These are phyloP conservation scores for Xylaria sp. DNA, from an alignment of 2,329 filamentous ascomycete genomes.

Conservation along the genomic window DNA sequence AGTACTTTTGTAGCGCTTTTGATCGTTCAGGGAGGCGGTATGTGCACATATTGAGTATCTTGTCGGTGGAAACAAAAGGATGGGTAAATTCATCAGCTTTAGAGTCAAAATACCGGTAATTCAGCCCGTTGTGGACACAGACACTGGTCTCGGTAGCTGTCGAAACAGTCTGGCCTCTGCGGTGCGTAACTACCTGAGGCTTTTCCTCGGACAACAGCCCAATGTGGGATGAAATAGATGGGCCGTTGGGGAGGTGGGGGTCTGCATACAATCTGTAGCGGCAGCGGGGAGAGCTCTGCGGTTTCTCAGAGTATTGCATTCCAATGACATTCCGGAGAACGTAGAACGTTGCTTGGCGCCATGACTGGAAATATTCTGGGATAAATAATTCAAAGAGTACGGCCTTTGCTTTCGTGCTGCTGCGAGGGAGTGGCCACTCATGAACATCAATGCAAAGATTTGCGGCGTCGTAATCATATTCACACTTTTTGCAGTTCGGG, in stretches of 20 bases:
- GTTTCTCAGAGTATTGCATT: too few species aligned
- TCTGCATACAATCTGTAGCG: too few species aligned
- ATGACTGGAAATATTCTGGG: constrained; percentile 9
- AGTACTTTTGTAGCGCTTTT: constrained; percentile 20
- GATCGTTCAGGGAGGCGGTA: constrained; percentile 21
- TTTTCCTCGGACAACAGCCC: constrained; percentile 34
- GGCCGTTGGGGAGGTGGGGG: background rate
- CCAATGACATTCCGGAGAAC: constrained; percentile 10
- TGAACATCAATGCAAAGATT: constrained; percentile 1
- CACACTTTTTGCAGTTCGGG: constrained; percentile 4
- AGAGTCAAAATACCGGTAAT: constrained; percentile 41
- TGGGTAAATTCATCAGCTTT: too few species aligned
- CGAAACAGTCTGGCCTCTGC: constrained; percentile 36
- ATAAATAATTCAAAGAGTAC: constrained; percentile 18
- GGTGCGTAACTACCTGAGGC: constrained; percentile 37
- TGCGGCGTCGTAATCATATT: background rate
- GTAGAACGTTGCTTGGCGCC: constrained; percentile 26
- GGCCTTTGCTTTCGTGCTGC: constrained; percentile 3
- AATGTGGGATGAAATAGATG: background rate
- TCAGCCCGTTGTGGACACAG: constrained; percentile 54
- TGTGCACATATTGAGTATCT: constrained; percentile 40
- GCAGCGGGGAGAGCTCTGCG: too few species aligned
- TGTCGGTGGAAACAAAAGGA: constrained; percentile 36
- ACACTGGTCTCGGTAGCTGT: constrained; percentile 43
- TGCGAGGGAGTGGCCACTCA: constrained; percentile 28